Conservation (phyloP, 2,329 filamentous ascomycete species). For the Metarhizium sp. region DNA sequence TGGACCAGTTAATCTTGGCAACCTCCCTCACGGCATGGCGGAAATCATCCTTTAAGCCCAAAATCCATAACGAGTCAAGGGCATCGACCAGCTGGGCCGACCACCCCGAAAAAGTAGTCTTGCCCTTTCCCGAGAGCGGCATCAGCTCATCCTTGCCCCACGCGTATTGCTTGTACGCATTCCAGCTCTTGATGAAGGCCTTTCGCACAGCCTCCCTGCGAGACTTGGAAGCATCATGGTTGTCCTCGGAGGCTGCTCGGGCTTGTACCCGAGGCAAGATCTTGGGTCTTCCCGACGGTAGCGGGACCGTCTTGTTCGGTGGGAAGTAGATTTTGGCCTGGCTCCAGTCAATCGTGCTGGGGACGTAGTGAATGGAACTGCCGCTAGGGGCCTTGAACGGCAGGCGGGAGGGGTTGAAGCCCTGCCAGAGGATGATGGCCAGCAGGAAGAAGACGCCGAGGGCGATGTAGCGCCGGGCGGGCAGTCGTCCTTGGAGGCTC, state of each 20-base stretch:
- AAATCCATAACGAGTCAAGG: conserved; percentile 50
- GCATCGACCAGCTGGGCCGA: conserved; percentile 50
- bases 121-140: conserved; percentile 36
- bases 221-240: conserved; percentile 21
- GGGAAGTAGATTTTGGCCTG: conserved; percentile 22
- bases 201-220: conserved; percentile 28
- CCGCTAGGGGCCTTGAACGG: conserved; percentile 9
- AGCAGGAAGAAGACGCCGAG: conserved; percentile 19
- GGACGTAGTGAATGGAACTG: conserved; percentile 20
- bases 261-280: conserved; percentile 34
- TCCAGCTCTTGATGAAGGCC: conserved; percentile 37
- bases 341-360: conserved; percentile 30
- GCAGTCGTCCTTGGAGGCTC: conserved; percentile 21
- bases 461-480: conserved; percentile 22
- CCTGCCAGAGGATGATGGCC: conserved; percentile 17
- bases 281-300: conserved; percentile 26
- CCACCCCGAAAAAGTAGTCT: conserved; percentile 43
- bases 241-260: conserved; percentile 25
- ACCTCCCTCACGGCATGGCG: conserved; percentile 35
- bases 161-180: conserved; percentile 42
- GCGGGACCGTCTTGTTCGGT: conserved; percentile 18
- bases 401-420: conserved; percentile 13
- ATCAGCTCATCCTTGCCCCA: conserved; percentile 48
- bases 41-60: conserved; percentile 49
- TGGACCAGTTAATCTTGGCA: conserved; percentile 46